These are phyloP conservation scores for Diplodia seriata DNA, from an alignment of 2,329 filamentous ascomycete genomes.

Conservation along the genomic window DNA sequence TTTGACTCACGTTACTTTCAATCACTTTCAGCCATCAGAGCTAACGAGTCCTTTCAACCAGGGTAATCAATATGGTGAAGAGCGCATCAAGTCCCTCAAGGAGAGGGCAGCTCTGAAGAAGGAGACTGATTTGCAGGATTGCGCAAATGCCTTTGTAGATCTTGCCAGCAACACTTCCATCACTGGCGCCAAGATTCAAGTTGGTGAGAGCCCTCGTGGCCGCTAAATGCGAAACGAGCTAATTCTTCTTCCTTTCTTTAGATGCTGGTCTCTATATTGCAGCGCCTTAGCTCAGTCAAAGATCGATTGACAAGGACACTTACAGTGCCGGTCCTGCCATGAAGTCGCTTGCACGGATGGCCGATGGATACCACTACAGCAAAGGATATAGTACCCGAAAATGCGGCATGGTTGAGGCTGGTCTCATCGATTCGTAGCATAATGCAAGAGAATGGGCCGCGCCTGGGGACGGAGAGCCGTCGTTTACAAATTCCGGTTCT, in stretches of 20 bases:
- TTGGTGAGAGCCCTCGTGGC: slow-evolving; percentile 43
- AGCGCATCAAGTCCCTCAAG: slow-evolving; percentile 62
- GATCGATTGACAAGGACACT: too few relatives aligned
- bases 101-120: slow-evolving; percentile 67
- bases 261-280: slow-evolving; percentile 32
- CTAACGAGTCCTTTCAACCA: slow-evolving; percentile 32
- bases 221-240: not conserved
- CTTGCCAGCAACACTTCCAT: slow-evolving; percentile 61
- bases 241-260: not conserved
- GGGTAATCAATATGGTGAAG: slow-evolving; percentile 57
- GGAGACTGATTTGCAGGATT: slow-evolving; percentile 61
- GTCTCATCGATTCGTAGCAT: not conserved
- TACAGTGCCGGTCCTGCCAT: not conserved
- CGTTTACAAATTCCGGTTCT: not conserved
- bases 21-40: not conserved
- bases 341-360: not conserved
- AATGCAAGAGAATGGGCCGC: not conserved
- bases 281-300: slow-evolving; percentile 3
- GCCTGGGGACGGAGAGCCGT: not conserved
- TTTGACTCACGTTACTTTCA: slow-evolving; percentile 39
- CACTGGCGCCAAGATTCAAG: slow-evolving; percentile 55
- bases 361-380: not conserved
- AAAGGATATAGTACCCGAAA: not conserved
- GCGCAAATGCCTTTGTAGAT: slow-evolving; percentile 62
- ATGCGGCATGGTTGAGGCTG: not conserved